Conservation (phyloP, 1,139 yeast genomes). For the Zygosaccharomyces sapae region DNA sequence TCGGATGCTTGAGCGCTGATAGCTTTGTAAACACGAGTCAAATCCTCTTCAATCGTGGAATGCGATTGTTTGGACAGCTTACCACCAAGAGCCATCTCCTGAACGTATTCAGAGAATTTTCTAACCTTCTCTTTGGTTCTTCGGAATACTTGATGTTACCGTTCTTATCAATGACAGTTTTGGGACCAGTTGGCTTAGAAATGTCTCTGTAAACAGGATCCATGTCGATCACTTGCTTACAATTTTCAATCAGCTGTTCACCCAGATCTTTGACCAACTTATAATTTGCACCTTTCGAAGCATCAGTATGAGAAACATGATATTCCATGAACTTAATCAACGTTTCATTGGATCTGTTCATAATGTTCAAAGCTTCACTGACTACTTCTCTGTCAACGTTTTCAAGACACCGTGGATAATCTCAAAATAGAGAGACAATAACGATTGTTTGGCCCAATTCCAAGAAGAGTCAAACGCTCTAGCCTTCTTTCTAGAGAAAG, state of each 20-base stretch:
- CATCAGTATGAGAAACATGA: constrained; percentile 90
- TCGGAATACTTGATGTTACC: constrained; percentile 85
- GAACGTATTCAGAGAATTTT: constrained; percentile 91
- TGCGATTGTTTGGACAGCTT: constrained; percentile 61
- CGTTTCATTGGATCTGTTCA: constrained; percentile 95
- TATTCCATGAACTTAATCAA: constrained; percentile 95
- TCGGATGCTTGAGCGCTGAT: constrained; percentile 58
- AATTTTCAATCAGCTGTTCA: constrained; percentile 89
- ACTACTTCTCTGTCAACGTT: constrained; percentile 94
- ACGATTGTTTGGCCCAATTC: constrained; percentile 99
- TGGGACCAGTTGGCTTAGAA: constrained; percentile 90
- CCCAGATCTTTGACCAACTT: constrained; percentile 86
- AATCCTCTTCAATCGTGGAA: constrained; percentile 77
- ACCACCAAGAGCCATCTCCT: constrained; percentile 96
- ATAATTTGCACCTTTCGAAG: constrained; percentile 81
- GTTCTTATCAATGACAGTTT: constrained; percentile 79
- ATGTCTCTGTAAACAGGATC: constrained; percentile 96
- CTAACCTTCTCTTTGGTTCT: constrained; percentile 83
- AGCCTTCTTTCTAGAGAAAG: constrained; percentile 87
- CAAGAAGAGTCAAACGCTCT: constrained; percentile 96
- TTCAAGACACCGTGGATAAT: constrained; percentile 86
- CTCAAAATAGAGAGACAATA: constrained; percentile 88
- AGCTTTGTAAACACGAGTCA: constrained; percentile 78
- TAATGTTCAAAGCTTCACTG: constrained; percentile 90
- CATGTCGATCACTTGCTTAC: constrained; percentile 75